A percentile compares a stretch with the other conserved stretches of the same genome.
Conservation (phyloP, 1,284 basidiomycete species). For the Melampsora larici-populina region DNA sequence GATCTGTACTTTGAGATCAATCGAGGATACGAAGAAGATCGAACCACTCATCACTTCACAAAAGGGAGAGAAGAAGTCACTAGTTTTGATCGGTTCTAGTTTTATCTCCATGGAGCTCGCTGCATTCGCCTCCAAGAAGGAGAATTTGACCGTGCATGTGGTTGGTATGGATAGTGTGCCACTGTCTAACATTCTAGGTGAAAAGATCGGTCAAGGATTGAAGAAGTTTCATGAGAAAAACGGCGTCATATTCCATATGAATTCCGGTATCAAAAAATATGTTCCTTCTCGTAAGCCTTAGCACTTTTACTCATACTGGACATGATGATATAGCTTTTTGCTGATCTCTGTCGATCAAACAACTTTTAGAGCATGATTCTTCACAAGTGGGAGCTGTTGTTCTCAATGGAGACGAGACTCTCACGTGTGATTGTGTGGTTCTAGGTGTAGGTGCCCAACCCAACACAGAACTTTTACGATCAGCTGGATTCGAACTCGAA, state of each 20-base stretch:
- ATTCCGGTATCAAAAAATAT: slow-evolving; percentile 49
- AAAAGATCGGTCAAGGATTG: slow-evolving; percentile 72
- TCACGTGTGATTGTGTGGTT: slow-evolving; percentile 75
- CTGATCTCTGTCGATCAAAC: slow-evolving; percentile 34
- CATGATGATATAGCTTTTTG: slow-evolving; percentile 40
- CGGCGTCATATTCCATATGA: slow-evolving; percentile 51
- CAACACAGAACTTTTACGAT: slow-evolving; percentile 76
- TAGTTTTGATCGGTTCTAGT: slow-evolving; percentile 81
- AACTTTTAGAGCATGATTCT: slow-evolving; percentile 50
- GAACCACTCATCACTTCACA: slow-evolving; percentile 36
- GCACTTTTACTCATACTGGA: slow-evolving; percentile 11
- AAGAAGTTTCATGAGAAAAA: slow-evolving; percentile 60
- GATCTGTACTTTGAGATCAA: slow-evolving; percentile 70
- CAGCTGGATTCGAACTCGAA: slow-evolving; percentile 58
- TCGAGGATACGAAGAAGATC: slow-evolving; percentile 68
- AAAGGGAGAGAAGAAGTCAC: slow-evolving; percentile 56
- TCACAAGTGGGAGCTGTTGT: slow-evolving; percentile 61
- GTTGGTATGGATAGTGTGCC: slow-evolving; percentile 82
- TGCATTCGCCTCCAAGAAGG: slow-evolving; percentile 69
- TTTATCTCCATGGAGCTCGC: slow-evolving; percentile 95
- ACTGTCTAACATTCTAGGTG: slow-evolving; percentile 75
- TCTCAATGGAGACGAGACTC: slow-evolving; percentile 64
- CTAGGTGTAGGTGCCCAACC: slow-evolving; percentile 87
- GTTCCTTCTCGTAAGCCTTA: slow-evolving; percentile 56
- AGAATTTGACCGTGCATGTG: slow-evolving; percentile 65